Conservation (phyloP, 2,329 filamentous ascomycete genomes). For the Monilinia polystroma region DNA sequence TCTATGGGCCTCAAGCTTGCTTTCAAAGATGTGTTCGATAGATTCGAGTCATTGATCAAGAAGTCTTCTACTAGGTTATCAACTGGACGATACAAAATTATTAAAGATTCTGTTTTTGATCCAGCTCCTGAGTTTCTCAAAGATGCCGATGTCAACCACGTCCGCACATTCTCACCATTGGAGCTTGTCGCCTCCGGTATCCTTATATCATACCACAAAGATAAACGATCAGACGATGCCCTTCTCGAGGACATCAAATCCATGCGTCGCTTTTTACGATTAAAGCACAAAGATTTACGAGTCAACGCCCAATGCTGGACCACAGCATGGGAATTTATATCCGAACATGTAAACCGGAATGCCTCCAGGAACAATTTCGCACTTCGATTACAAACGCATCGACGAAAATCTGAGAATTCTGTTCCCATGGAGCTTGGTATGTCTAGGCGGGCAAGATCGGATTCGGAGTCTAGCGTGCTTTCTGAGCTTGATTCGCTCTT, state of each 20-base stretch:
- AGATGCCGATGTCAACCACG: conserved; percentile 34
- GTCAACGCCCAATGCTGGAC: conserved; percentile 41
- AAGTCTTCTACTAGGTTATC: conserved; percentile 35
- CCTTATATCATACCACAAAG: conserved; percentile 39
- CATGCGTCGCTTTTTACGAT: conserved; percentile 39
- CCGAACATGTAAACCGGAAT: background rate
- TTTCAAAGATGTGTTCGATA: conserved; percentile 39
- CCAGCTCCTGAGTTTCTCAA: conserved; percentile 36
- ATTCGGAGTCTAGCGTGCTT: background rate
- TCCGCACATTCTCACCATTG: conserved; percentile 41
- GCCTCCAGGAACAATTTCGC: background rate
- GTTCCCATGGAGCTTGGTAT: background rate
- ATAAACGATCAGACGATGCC: conserved; percentile 34
- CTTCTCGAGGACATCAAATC: conserved; percentile 40
- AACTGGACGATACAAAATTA: conserved; percentile 33
- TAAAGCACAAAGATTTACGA: conserved; percentile 40
- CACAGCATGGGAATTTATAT: conserved; percentile 39
- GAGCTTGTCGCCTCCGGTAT: conserved; percentile 41
- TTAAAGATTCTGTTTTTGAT: conserved; percentile 36
- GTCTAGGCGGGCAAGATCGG: background rate
- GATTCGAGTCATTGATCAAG: conserved; percentile 39
- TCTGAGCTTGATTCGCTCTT: conserved; percentile 14
- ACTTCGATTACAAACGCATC: conserved; percentile 11
- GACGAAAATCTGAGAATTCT: background rate
- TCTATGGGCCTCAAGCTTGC: conserved; percentile 35